Evolutionary conservation across 148 eudicot species (phyloP).

Genomic region (Amaranthus hypochondriacus): DNA sequence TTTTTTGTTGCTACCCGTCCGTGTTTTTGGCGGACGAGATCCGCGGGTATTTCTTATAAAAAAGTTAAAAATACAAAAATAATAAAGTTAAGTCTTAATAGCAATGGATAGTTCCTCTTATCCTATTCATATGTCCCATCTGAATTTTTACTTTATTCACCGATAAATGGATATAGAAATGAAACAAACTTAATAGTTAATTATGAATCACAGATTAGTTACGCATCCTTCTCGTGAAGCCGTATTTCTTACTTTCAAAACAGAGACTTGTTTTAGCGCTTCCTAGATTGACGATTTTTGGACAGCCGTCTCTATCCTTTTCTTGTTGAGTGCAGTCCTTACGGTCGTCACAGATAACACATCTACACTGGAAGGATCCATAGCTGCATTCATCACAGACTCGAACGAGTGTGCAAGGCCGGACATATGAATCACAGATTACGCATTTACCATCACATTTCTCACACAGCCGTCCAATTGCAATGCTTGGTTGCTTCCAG

Average conservation of each 20-base stretch:
- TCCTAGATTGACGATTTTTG: slow-evolving; percentile 75
- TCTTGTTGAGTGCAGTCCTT: slow-evolving; percentile 86
- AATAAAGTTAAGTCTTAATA: no score
- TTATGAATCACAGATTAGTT: no score
- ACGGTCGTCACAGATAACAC: slow-evolving; percentile 84
- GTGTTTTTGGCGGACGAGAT: no score
- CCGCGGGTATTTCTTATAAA: no score
- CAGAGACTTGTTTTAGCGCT: slow-evolving; percentile 76
- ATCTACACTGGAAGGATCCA: slow-evolving; percentile 76
- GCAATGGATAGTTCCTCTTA: no score
- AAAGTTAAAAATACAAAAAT: no score
- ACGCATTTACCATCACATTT: slow-evolving; percentile 81
- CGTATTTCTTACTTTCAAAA: slow-evolving; percentile 30
- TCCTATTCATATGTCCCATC: no score
- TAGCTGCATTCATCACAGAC: slow-evolving; percentile 83
- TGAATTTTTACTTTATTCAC: no score
- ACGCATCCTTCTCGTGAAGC: no score
- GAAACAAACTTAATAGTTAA: no score
- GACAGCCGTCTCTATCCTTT: slow-evolving; percentile 84
- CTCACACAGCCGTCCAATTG: slow-evolving; percentile 77
- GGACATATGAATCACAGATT: slow-evolving; percentile 74
- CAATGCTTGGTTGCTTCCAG: slow-evolving; percentile 78
- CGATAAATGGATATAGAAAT: no score
- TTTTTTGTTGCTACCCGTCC: no score
- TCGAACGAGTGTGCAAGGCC: slow-evolving; percentile 77